Evolutionary conservation across 2,329 filamentous ascomycete genomes (phyloP), one percentile per base, ranked within the genome.

Genomic region (Pseudocercospora eumusae): DNA sequence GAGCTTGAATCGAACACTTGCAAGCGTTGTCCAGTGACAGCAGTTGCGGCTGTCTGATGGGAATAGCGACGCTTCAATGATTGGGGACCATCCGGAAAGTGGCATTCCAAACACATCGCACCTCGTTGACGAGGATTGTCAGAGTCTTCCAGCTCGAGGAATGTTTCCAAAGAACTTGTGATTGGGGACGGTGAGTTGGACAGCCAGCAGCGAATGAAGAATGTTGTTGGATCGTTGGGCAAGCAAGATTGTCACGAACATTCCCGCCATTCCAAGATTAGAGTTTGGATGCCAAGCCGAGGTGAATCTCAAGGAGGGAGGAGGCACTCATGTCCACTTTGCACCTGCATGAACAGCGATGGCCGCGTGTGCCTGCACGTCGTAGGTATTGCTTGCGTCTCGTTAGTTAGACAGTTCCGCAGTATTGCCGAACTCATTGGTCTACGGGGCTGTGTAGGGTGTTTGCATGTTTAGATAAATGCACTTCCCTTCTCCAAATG

Each of bases 381-480:
- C 13, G 33, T n/a, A n/a, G n/a, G n/a, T 33, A 36, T 7, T 20
- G 47, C 47, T 50, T n/a, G 11, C 47, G 42, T 47, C 21, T 18
- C 20, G 21, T 28, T 10, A 28, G 27, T 2, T 9, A 28, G 8
- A 7, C 27, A 7, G 27, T 10, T 3, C 27, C 27, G 27, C 5
- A 28, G 27, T 8, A 10, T 28, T 8, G 27, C 27, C 27, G 27
- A 10, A 28, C 27, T 7, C 27, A 28, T 28, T 13, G 36, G 15
- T 20, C 6, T 20, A 9, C 5, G 40, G 15, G 44, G 44, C 44
- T 47, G 23, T 23, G 44, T 47, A 10, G 18, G 7, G 13, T 47
- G 44, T 47, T 25, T 47, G 44, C 20, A 25, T 21, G 15, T 52
- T 18, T n/a, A 31, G 21, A 52, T 52, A 52, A 31, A 52, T 52